Base-by-base conservation (phyloP, 257 asterid species). In the Nyctanthes arbortristis region DNA sequence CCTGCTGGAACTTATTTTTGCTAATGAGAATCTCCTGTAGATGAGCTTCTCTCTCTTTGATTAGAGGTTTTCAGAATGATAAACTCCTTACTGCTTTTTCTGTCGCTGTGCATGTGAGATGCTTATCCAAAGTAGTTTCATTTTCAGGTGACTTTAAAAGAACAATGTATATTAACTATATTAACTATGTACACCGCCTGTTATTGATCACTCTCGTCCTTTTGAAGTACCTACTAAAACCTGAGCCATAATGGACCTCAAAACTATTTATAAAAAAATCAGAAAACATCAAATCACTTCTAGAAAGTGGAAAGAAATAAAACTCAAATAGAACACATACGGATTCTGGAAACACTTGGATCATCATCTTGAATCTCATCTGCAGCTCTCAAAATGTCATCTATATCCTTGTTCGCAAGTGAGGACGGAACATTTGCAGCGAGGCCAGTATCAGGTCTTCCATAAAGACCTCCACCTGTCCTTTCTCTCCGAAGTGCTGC, bases 371-470 rank as follows among this genome's bases (percentile, higher is more conserved):
- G 97, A 74, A 93, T 91, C 78, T 89, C 99, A 65, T 93, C 99
- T 0, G 99, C 99, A 66, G 97, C 96, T 84, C 99, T 80, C 61
- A 93, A 71, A 68, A 93, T 91, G 84, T 87, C 96, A 65, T 93
- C 97, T 74, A 93, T 93, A 76, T 91, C 96, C 79, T 82, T 81
- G 84, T 93, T 89, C 40, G 89, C 91, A 71, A 93, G 97, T 8
- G 99, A 93, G 10, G 99, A 84, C 6, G 99, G 99, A 45, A 93
- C 97, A 86, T 71, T 86, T 57, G 96, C 91, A 73, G 95, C 92
- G 77, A 93, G 88, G 43, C 97, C 99, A 37, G 89, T 72, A 52
- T 77, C 92, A 0, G 84, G 83, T 57, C 68, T 83, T 32, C 90
- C 88, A 68, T 67, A 80, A 58, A 79, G 80, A 79, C 77, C 87